Base-by-base conservation (phyloP, 129 eudicot genomes). In the Flaveria bidentis region DNA sequence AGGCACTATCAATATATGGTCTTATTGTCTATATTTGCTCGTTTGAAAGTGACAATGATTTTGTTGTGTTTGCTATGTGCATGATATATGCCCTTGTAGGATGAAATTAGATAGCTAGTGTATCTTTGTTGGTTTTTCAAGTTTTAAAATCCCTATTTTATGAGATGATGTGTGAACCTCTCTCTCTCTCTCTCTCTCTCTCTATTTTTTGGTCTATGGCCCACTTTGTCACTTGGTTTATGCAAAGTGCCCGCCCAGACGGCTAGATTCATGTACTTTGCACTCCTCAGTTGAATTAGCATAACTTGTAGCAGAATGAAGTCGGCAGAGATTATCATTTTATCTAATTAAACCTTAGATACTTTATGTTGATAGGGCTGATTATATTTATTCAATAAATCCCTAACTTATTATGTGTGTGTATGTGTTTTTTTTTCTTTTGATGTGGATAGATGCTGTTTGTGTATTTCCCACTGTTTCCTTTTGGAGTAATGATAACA, bases 381-480 rank as follows among this genome's bases (percentile, higher is more conserved):
- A 5, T 53, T n/a, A 20, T 53, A 53, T 53, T 53, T 53, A 53
- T 53, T 8, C n/a, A 53, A 52, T 16, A 53, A 4, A 53, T 53
- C 25, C 23, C 23, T n/a, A 16, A 20, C 23, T 53, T 53, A 4
- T 20, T 16, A 3, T 5, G 56, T 50, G 56, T 15, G 17, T 5
- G 15, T 49, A 2, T 49, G 12, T 45, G 10, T 51, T 51, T 51
- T 4, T 51, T 15, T 51, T 51, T 50, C 1, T 50, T 11, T 50
- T 53, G 0, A 18, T 39, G 52, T 16, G n/a, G 56, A 39, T 49
- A 8, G 51, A 39, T 71, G 71, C 30, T 60, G 20, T 18, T 2
- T 85, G 60, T 53, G 25, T 8, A 5, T 53, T 50, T 82, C 82
- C 28, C 18, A 17, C 62, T 25, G 62, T 56, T 56, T 18, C 28